phyloP scores from a whole-genome alignment of 257 asterid genomes.

The Thymus quinquecostatus region DNA sequence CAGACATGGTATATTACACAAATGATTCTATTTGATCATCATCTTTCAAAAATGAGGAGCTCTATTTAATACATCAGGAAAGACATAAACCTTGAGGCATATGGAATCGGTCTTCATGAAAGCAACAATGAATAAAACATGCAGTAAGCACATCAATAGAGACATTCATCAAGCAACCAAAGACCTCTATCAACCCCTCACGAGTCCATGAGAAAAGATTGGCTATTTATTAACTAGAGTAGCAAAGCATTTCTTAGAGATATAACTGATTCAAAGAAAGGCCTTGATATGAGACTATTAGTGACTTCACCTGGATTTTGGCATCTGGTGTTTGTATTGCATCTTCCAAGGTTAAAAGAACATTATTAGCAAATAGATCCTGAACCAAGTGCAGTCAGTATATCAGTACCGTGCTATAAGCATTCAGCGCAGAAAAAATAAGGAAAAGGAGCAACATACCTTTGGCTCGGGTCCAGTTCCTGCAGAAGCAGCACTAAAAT shows the following conservation, averaged over 20 bases:
- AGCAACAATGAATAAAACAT: slow-evolving; percentile 4
- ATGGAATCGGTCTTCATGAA: slow-evolving; percentile 2
- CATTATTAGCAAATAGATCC: slow-evolving; percentile 36
- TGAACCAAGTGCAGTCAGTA: slow-evolving; percentile 32
- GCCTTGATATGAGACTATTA: slow-evolving; percentile 7
- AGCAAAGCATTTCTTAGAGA: slow-evolving; percentile 12
- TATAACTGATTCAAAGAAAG: slow-evolving; percentile 10
- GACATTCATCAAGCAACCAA: slow-evolving; percentile 7
- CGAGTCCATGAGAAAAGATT: neutral
- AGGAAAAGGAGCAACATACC: slow-evolving; percentile 41
- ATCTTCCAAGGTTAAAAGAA: slow-evolving; percentile 28
- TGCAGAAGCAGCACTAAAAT: slow-evolving; percentile 56
- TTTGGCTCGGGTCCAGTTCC: slow-evolving; percentile 46
- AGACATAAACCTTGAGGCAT: slow-evolving; percentile 7
- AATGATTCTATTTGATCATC: neutral
- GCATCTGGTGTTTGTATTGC: slow-evolving; percentile 29
- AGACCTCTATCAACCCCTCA: slow-evolving; percentile 7
- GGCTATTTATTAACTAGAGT: neutral
- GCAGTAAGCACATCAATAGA: slow-evolving; percentile 6
- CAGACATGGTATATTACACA: neutral
- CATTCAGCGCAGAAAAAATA: slow-evolving; percentile 4
- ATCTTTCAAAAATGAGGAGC: slow-evolving; percentile 5
- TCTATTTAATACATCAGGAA: neutral
- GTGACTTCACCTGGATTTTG: slow-evolving; percentile 39
- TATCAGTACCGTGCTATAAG: slow-evolving; percentile 11